Percentiles rank a stretch among this genome's conserved stretches.
Evolutionary conservation across 192 early-diverging fungal genomes (phyloP).

Genomic region (Dissophora ornata): DNA sequence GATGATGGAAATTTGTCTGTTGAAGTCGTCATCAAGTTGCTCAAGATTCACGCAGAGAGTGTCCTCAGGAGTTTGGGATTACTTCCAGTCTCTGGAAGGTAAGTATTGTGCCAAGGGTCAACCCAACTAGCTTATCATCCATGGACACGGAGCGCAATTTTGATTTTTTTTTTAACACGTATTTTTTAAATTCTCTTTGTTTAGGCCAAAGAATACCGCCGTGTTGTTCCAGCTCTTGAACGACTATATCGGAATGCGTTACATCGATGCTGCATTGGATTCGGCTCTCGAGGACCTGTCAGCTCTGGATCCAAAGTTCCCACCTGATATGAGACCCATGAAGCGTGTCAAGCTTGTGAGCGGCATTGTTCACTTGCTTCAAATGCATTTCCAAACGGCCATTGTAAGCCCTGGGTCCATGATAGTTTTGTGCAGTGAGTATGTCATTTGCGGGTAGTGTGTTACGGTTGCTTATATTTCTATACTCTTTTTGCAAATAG

Average conservation of each 20-base stretch:
- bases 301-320: constrained; percentile 65
- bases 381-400: constrained; percentile 82
- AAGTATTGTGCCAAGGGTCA: constrained; percentile 15
- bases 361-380: constrained; percentile 79
- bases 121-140: too few relatives aligned
- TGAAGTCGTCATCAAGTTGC: constrained; percentile 61
- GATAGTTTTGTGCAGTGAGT: too few relatives aligned
- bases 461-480: too few relatives aligned
- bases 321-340: constrained; percentile 75
- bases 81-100: constrained; percentile 70
- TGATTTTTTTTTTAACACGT: neutral
- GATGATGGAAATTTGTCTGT: constrained; percentile 58
- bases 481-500: constrained; percentile 54
- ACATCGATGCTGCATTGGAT: constrained; percentile 87
- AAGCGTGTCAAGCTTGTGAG: constrained; percentile 72
- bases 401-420: constrained; percentile 61
- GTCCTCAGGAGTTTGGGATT: constrained; percentile 85
- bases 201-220: constrained; percentile 72
- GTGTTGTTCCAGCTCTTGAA: constrained; percentile 80
- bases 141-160: neutral
- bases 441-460: too few relatives aligned
- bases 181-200: neutral
- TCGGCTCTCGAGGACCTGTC: constrained; percentile 74
- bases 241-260: constrained; percentile 83
- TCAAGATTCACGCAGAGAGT: constrained; percentile 82